A percentile compares a stretch with the other conserved stretches of the same genome.
These are phyloP conservation scores for Phytophthora meadii DNA, from an alignment of 352 stramenopile species.

Conservation along the genomic window DNA sequence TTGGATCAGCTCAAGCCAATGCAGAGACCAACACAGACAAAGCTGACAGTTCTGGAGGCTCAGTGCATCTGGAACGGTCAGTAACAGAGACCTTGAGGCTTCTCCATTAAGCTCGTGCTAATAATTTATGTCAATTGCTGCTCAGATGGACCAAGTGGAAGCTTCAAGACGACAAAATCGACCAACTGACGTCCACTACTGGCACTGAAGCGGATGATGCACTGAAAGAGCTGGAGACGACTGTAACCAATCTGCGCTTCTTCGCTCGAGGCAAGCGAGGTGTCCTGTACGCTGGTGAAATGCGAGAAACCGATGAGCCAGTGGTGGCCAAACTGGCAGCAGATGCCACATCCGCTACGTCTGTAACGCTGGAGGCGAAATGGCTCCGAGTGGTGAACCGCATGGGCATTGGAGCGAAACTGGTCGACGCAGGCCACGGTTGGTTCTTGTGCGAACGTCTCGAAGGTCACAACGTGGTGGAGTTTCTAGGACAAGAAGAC, in stretches of 20 bases:
- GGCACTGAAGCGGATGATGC: conserved; percentile 20
- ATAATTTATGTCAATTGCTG: conserved; percentile 12
- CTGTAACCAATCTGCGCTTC: conserved; percentile 52
- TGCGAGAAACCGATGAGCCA: conserved; percentile 10
- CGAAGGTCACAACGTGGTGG: conserved; percentile 65
- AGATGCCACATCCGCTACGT: conserved; percentile 30
- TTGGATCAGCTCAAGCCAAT: conserved; percentile 11
- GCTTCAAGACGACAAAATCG: conserved; percentile 58
- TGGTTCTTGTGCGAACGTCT: conserved; percentile 74
- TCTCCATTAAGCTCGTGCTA: background rate
- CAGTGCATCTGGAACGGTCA: conserved; percentile 58
- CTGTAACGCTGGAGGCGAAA: conserved; percentile 57
- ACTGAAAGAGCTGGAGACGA: conserved; percentile 28
- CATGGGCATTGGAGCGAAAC: conserved; percentile 59
- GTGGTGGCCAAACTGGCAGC: conserved; percentile 68
- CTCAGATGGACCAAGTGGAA: conserved; percentile 74
- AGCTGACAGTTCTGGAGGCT: conserved; percentile 14
- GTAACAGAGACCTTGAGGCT: too few species aligned
- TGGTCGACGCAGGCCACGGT: conserved; percentile 48
- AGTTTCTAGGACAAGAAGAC: conserved; percentile 49
- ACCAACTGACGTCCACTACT: conserved; percentile 48
- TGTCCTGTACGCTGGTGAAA: conserved; percentile 58
- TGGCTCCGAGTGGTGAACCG: conserved; percentile 73
- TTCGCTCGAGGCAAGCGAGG: conserved; percentile 75
- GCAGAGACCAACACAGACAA: conserved; percentile 11